These are phyloP conservation scores for Scenedesmus sp. DNA, from an alignment of 163 green algal genomes.

Conservation along the genomic window DNA sequence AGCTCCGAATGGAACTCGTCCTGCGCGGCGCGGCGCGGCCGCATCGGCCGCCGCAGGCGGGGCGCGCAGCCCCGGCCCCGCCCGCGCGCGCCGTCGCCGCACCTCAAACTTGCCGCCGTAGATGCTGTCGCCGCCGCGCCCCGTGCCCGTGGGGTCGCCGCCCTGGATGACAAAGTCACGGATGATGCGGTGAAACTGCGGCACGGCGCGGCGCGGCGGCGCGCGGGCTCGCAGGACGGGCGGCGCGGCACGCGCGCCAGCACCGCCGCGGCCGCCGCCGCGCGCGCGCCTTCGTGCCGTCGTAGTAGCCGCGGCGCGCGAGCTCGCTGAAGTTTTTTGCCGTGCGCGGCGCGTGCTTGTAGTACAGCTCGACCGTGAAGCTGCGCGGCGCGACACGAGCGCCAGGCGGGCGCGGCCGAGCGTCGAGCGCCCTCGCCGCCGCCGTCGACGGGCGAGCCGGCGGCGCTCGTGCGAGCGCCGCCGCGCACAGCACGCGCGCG, in stretches of 20 bases:
- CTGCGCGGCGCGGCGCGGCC: too few relatives aligned
- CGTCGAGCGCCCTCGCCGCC: too few relatives aligned
- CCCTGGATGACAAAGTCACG: constrained; percentile 72
- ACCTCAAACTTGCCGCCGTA: constrained; percentile 77
- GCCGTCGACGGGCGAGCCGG: too few relatives aligned
- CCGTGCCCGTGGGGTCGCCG: constrained; percentile 83
- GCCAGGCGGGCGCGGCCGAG: too few relatives aligned
- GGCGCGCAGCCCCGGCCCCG: too few relatives aligned
- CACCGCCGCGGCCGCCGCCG: neutral
- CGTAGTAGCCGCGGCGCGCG: constrained; percentile 88
- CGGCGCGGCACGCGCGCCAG: too few relatives aligned
- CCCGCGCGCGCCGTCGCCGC: too few relatives aligned
- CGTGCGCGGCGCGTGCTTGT: constrained; percentile 77
- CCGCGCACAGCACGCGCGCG: too few relatives aligned
- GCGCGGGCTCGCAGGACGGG: too few relatives aligned
- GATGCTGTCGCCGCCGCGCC: constrained; percentile 73
- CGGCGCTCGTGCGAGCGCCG: too few relatives aligned
- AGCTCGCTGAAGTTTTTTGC: constrained; percentile 95
- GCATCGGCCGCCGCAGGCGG: too few relatives aligned
- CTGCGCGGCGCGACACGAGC: too few relatives aligned
- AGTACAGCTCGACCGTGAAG: constrained; percentile 85
- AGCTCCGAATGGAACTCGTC: constrained; percentile 72
- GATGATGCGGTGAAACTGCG: constrained; percentile 86
- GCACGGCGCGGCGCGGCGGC: neutral
- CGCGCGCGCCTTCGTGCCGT: constrained; percentile 76